Conservation (phyloP, 2,329 filamentous ascomycete genomes). For the Fusarium liriodendri region DNA sequence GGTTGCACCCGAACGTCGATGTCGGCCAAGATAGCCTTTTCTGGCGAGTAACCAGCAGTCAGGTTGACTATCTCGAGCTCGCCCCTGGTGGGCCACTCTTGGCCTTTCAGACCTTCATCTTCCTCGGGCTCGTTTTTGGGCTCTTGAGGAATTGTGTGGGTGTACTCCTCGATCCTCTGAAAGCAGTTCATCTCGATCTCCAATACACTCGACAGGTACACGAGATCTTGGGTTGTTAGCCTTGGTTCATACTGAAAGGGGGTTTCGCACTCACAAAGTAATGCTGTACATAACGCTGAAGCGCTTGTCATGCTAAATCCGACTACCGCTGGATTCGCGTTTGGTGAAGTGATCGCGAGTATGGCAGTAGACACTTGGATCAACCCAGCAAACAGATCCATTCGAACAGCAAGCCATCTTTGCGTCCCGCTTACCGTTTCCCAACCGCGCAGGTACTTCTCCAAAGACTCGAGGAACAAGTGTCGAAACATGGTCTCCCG, state of each 20-base stretch:
- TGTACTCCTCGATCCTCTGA: not conserved
- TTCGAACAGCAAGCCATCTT: not conserved
- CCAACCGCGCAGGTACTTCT: not conserved
- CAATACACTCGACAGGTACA: not conserved
- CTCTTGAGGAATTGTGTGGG: not conserved
- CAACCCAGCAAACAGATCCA: not conserved
- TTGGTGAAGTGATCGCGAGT: not conserved
- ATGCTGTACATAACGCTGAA: not conserved
- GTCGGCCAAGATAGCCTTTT: not conserved
- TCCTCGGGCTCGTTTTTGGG: not conserved
- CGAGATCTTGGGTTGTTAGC: not conserved
- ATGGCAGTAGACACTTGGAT: not conserved
- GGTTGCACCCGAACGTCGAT: not conserved
- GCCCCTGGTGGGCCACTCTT: not conserved
- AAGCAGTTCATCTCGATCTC: not conserved
- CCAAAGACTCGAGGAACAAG: not conserved
- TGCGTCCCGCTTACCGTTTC: not conserved
- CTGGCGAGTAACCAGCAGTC: not conserved
- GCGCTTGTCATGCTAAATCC: not conserved
- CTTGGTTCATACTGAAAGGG: not conserved
- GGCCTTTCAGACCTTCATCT: not conserved
- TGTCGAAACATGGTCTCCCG: not conserved
- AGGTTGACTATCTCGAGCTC: not conserved
- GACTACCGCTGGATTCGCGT: not conserved
- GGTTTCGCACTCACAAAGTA: not conserved